These are phyloP conservation scores for Kregervanrija pseudodelftensis DNA, from an alignment of 805 yeast species.

Conservation along the genomic window DNA sequence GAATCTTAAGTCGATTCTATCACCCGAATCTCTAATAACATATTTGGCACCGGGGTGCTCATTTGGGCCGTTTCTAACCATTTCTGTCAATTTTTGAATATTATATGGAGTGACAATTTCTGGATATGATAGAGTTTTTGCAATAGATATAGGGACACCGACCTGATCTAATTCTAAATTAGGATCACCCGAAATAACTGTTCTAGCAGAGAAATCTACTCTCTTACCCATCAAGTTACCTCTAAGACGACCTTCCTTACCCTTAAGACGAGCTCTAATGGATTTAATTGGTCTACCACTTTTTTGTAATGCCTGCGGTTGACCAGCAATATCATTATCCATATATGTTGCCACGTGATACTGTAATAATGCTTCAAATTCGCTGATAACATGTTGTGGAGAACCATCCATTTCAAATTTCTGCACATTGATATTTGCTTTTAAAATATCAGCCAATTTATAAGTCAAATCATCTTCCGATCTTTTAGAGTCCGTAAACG, in stretches of 20 bases:
- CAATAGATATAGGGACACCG: slow-evolving; percentile 97
- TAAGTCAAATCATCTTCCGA: slow-evolving; percentile 99
- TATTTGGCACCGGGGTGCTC: slow-evolving; percentile 99
- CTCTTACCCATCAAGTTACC: slow-evolving; percentile 98
- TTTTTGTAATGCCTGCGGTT: slow-evolving; percentile 97
- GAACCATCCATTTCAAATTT: slow-evolving; percentile 97
- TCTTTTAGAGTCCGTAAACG: slow-evolving; percentile 95
- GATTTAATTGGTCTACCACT: slow-evolving; percentile 98
- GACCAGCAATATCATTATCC: slow-evolving; percentile 99
- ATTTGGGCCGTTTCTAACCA: slow-evolving; percentile 96
- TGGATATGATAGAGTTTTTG: slow-evolving; percentile 91
- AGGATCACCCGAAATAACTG: slow-evolving; percentile 98
- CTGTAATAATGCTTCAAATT: slow-evolving; percentile 90
- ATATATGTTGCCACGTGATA: slow-evolving; percentile 98
- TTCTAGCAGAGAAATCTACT: slow-evolving; percentile 96
- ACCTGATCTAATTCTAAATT: slow-evolving; percentile 93
- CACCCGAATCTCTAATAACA: slow-evolving; percentile 97
- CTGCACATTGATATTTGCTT: slow-evolving; percentile 96
- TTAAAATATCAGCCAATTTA: slow-evolving; percentile 91
- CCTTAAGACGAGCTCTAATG: slow-evolving; percentile 98
- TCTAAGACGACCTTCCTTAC: slow-evolving; percentile 98
- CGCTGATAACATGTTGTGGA: slow-evolving; percentile 96
- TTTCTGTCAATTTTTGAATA: slow-evolving; percentile 85
- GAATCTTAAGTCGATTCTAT: slow-evolving; percentile 93
- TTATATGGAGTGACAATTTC: slow-evolving; percentile 97